phyloP scores from a whole-genome alignment of 2,329 filamentous ascomycete genomes.

The Colletotrichum incanum region DNA sequence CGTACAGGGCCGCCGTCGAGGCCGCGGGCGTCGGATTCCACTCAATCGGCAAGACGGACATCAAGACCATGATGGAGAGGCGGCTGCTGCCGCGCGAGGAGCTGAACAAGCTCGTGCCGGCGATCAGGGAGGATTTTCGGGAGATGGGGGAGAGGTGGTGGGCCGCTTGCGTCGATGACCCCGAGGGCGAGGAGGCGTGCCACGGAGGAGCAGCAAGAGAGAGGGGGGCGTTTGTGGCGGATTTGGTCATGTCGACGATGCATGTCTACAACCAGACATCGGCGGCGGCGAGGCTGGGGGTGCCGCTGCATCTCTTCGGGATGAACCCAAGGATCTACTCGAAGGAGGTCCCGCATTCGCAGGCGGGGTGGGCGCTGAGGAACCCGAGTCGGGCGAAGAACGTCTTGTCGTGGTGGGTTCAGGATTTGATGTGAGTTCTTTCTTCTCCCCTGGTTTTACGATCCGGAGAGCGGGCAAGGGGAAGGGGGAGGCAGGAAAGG shows the following conservation, averaged over 20 bases:
- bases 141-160: conserved; percentile 46
- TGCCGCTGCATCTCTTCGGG: conserved; percentile 78
- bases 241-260: conserved; percentile 49
- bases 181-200: background rate
- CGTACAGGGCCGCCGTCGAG: conserved; percentile 57
- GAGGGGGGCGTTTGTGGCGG: conserved; percentile 45
- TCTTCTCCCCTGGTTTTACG: background rate
- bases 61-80: conserved; percentile 44
- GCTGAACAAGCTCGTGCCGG: conserved; percentile 39
- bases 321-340: conserved; percentile 58
- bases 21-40: conserved; percentile 58
- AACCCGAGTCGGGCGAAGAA: conserved; percentile 21
- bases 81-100: conserved; percentile 37
- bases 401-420: conserved; percentile 27
- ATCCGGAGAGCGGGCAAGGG: background rate
- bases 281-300: conserved; percentile 69
- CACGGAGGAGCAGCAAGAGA: background rate
- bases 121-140: conserved; percentile 33
- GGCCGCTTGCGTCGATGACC: conserved; percentile 43
- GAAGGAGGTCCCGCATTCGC: conserved; percentile 36
- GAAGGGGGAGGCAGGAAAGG: background rate
- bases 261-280: conserved; percentile 48
- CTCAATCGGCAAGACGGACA: conserved; percentile 57
- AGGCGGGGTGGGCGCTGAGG: conserved; percentile 31
- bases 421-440: conserved; percentile 31